Evolutionary conservation across 495 filamentous ascomycete species (phyloP).

Genomic region (Hypoxylon lienhwacheense): DNA sequence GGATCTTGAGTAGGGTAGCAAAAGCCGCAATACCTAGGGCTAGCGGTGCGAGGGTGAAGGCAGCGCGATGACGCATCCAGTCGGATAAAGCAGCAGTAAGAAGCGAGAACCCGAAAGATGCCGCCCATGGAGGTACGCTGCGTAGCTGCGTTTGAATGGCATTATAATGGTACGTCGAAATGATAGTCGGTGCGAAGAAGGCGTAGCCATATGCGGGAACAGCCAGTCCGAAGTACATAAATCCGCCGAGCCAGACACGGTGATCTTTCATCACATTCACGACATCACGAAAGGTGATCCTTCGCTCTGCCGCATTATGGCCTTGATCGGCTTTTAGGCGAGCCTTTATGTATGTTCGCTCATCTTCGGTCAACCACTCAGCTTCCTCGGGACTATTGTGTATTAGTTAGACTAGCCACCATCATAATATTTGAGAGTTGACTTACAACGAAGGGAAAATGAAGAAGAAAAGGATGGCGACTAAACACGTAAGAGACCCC

Average conservation of each 20-base stretch:
- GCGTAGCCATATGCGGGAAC: slow-evolving; percentile 78
- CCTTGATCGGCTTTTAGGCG: slow-evolving; percentile 81
- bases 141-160: slow-evolving; percentile 76
- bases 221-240: slow-evolving; percentile 90
- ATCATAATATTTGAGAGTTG: slow-evolving; percentile 31
- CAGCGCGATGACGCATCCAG: slow-evolving; percentile 68
- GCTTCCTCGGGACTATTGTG: slow-evolving; percentile 54
- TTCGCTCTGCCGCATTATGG: slow-evolving; percentile 64
- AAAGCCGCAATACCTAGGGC: slow-evolving; percentile 69
- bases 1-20: slow-evolving; percentile 67
- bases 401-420: not conserved
- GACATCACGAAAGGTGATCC: slow-evolving; percentile 66
- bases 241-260: slow-evolving; percentile 67
- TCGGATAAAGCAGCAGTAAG: slow-evolving; percentile 71
- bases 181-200: slow-evolving; percentile 76
- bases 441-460: slow-evolving; percentile 72
- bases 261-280: slow-evolving; percentile 73
- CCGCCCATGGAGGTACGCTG: slow-evolving; percentile 86
- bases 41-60: slow-evolving; percentile 69
- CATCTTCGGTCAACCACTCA: slow-evolving; percentile 71
- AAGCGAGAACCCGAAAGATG: slow-evolving; percentile 74
- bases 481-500: slow-evolving; percentile 69
- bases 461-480: slow-evolving; percentile 78
- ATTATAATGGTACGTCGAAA: slow-evolving; percentile 65
- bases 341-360: slow-evolving; percentile 71